Base-by-base conservation (phyloP, 2,329 filamentous ascomycete species). In the Ascochyta pisi region DNA sequence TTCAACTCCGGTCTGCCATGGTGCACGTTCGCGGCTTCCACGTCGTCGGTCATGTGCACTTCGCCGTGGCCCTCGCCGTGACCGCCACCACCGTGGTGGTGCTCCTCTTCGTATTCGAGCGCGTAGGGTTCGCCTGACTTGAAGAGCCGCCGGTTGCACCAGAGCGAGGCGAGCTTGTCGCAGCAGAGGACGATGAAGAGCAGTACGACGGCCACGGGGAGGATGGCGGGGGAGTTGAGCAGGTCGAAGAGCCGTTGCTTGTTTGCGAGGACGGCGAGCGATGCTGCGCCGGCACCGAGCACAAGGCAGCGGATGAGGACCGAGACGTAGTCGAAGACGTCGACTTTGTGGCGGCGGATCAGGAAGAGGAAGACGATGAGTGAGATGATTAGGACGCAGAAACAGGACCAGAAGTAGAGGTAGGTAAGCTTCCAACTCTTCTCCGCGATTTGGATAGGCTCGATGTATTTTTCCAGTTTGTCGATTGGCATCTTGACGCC, bases 281-380 rank as follows among this genome's bases (percentile, higher is more conserved):
- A 59, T 0, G 63, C 58, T 6, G 50, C 62, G 16, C 76, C 70
- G 15, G 69, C 63, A 4, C 59, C 58, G 1, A 73, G 57, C 2
- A 69, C 64, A 9, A 69, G 45, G 27, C 68, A 54, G 19, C 74
- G 71, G 10, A 66, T 44, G 31, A 73, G 66, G 47, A 78, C 62
- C 22, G 73, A 73, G 15, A 74, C 70, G 53, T 68, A 74, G 60
- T 79, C 77, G 63, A 75, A 78, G 13, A 74, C 48, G 54, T 79
- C 76, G 51, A 69, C 67, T 42, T 72, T 74, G 61, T 76, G 69
- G n/a, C 68, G 64, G 7, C 75, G 70, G 58, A 78, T 77, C 12
- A 79, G 66, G 59, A 77, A 61, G 6, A 76, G 69, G 61, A 78
- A 78, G 37, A 70, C 40, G 47, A 78, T 71, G 16, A 73, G 63